phyloP scores from a whole-genome alignment of 2,329 filamentous ascomycete species.

The Coniochaeta sp. region DNA sequence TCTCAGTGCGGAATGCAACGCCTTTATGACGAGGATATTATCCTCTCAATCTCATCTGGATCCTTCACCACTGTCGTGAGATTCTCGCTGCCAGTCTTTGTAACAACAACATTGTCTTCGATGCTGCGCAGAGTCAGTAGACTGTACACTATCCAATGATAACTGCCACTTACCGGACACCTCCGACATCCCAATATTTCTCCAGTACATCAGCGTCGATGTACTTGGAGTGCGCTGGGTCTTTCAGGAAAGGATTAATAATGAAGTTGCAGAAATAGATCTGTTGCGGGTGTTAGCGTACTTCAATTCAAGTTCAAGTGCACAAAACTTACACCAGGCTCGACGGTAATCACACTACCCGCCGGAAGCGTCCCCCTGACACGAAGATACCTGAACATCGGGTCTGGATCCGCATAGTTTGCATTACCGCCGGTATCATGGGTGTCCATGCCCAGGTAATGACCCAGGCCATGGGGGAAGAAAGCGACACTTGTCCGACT shows the following conservation, averaged over 20 bases:
- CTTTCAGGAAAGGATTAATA: constrained; percentile 69
- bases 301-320: not conserved
- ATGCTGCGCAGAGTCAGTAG: constrained; percentile 30
- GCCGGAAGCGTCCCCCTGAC: constrained; percentile 69
- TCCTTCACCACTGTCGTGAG: constrained; percentile 60
- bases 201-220: constrained; percentile 69
- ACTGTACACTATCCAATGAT: not conserved
- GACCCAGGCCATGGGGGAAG: constrained; percentile 84
- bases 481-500: constrained; percentile 81
- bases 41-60: constrained; percentile 47
- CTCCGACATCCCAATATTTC: constrained; percentile 76
- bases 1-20: not conserved
- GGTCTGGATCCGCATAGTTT: constrained; percentile 71
- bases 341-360: constrained; percentile 84
- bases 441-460: constrained; percentile 88
- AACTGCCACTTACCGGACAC: constrained; percentile 44
- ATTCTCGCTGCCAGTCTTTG: constrained; percentile 53
- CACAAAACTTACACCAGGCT: constrained; percentile 65
- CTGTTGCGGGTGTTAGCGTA: constrained; percentile 23
- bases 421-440: constrained; percentile 79
- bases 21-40: constrained; percentile 27
- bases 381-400: constrained; percentile 80
- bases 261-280: constrained; percentile 91
- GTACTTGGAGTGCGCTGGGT: constrained; percentile 64
- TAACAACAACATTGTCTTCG: constrained; percentile 59